Percentiles rank a stretch among this genome's conserved stretches.
phyloP scores from a whole-genome alignment of 306 rosid genomes.

The Herpetospermum pedunculosum region DNA sequence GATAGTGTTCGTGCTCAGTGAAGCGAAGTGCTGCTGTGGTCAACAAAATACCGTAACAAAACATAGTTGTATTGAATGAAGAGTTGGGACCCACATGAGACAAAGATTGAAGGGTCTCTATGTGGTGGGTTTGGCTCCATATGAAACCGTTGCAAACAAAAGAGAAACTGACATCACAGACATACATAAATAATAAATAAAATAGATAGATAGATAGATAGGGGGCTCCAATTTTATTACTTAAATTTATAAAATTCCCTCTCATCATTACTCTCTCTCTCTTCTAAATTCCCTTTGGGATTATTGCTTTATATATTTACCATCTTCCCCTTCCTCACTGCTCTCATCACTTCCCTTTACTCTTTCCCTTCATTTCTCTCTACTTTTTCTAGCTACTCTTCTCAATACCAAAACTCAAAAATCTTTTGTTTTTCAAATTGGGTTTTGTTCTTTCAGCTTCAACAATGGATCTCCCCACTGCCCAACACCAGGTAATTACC shows the following conservation, averaged over 20 bases:
- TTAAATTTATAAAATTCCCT: no score
- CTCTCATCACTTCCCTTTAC: background rate
- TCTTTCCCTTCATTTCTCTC: background rate
- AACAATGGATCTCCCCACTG: constrained; percentile 7
- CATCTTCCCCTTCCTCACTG: background rate
- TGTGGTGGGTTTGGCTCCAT: no score
- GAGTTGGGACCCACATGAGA: background rate
- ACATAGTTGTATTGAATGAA: background rate
- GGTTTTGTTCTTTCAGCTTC: background rate
- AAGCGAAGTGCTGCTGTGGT: no score
- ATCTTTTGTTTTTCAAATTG: background rate
- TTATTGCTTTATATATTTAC: constrained; percentile 7
- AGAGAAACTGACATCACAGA: background rate
- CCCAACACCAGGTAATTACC: constrained; percentile 1
- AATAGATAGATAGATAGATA: no score
- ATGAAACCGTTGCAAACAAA: background rate
- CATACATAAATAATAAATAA: no score
- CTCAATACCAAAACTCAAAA: background rate
- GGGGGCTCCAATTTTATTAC: no score
- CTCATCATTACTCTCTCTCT: background rate
- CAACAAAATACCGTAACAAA: no score
- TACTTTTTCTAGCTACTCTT: background rate
- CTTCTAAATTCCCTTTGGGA: background rate
- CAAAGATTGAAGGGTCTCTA: constrained; percentile 3
- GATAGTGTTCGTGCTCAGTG: no score